Evolutionary conservation across 768 basidiomycete species (phyloP), one percentile per base, ranked within the genome.

Genomic region (Amanita fuliginea): DNA sequence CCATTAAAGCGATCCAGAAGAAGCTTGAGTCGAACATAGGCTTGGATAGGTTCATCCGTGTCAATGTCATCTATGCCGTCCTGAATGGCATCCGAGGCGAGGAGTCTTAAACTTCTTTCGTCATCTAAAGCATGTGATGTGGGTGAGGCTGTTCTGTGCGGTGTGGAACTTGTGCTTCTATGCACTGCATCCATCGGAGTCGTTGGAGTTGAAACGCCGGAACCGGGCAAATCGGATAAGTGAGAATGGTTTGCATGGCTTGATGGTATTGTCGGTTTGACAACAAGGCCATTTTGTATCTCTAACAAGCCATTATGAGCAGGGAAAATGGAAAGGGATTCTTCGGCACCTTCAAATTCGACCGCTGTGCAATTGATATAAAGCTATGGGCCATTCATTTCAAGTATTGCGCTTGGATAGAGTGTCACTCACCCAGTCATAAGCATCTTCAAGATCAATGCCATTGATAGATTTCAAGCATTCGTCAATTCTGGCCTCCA

Each of bases 391-490:
- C 36, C 24, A 41, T 51, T 32, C 51, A 50, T n/a, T 28, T 4
- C 16, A 34, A n/a, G 10, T 13, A 41, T 7, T 18, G 26, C 10
- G 7, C 30, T 11, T 13, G 28, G 46, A 34, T 14, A 42, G 30
- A 22, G 5, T 21, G 43, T 18, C 28, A 48, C 78, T 49, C 55
- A 95, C 91, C 95, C 95, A 97, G 60, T 93, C 85, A 47, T 86
- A 75, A 8, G 88, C 91, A 46, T 91, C 86, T 13, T 97, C 94
- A n/a, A 91, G 67, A 21, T 88, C 87, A 28, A 84, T 66, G 10
- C 82, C 76, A 22, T 69, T 63, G 22, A 90, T 78, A 5, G 72
- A 63, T 45, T 68, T 65, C 40, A 98, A 64, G 61, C 91, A 96
- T 56, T 85, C 74, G 43, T 77, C 72, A 5, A 91, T 83, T 46